Percentiles rank a stretch among this genome's conserved stretches.
These are phyloP conservation scores for Orobanche coerulescens DNA, from an alignment of 257 asterid species.

Conservation along the genomic window DNA sequence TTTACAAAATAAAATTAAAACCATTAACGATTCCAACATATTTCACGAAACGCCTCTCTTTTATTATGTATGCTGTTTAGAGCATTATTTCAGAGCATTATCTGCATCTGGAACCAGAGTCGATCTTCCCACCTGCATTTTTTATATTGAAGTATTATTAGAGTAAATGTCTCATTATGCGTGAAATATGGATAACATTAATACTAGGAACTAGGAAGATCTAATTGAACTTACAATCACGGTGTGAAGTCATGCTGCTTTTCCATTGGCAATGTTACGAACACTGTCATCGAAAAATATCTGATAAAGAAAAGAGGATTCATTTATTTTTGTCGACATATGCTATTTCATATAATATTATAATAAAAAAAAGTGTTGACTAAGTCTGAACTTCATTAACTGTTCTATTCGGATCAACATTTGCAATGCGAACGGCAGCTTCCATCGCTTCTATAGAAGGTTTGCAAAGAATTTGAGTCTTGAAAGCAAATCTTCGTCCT, in stretches of 20 bases:
- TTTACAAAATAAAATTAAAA: no score
- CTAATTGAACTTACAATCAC: conserved; percentile 60
- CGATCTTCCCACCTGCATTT: conserved; percentile 70
- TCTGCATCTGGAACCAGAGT: conserved; percentile 70
- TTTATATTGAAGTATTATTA: conserved; percentile 3
- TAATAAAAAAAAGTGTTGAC: background rate
- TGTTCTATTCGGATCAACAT: conserved; percentile 63
- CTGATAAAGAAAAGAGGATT: conserved; percentile 31
- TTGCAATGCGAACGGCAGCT: conserved; percentile 63
- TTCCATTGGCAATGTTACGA: conserved; percentile 61
- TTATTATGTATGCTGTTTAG: no score
- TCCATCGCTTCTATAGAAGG: conserved; percentile 66
- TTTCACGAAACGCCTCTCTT: no score
- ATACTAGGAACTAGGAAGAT: background rate
- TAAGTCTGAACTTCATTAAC: conserved; percentile 26
- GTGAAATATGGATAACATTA: background rate
- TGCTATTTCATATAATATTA: background rate
- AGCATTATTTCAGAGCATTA: no score
- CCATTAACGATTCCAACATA: no score
- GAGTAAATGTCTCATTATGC: background rate
- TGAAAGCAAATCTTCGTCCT: background rate
- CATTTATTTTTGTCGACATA: background rate
- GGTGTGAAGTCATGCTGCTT: conserved; percentile 61
- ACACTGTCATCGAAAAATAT: conserved; percentile 80
- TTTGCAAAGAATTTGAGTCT: conserved; percentile 54